A percentile compares a stretch with the other conserved stretches of the same genome.
phyloP scores from a whole-genome alignment of 257 asterid species.

The Penstemon eatonii region DNA sequence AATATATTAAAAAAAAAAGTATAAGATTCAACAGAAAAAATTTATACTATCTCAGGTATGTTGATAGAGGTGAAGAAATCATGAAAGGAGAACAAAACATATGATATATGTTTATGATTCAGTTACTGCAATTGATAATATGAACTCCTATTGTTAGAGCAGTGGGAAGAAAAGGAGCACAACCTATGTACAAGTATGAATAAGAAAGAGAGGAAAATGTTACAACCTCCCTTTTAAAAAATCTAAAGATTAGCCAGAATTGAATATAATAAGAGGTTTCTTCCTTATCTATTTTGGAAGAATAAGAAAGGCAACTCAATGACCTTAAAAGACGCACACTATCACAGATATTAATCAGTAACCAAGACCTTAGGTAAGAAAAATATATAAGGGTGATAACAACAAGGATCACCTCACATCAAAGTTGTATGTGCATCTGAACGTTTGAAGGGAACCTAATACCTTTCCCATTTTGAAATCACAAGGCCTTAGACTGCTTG shows the following conservation, averaged over 20 bases:
- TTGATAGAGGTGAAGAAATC: neutral
- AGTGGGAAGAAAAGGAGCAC: slow-evolving; percentile 17
- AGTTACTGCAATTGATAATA: neutral
- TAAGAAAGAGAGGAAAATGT: neutral
- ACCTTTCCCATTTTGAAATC: slow-evolving; percentile 93
- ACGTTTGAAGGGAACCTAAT: slow-evolving; percentile 71
- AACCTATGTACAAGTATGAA: slow-evolving; percentile 4
- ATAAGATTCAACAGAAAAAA: neutral
- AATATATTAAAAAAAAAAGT: neutral
- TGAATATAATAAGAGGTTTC: neutral
- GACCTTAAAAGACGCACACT: slow-evolving; percentile 7
- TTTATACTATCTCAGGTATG: neutral
- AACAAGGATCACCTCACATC: slow-evolving; percentile 60
- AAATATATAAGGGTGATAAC: slow-evolving; percentile 22
- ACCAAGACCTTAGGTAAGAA: slow-evolving; percentile 17
- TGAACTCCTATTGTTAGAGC: slow-evolving; percentile 3
- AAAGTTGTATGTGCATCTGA: slow-evolving; percentile 79
- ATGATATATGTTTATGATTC: slow-evolving; percentile 1
- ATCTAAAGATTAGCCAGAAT: slow-evolving; percentile 9
- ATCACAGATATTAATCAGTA: slow-evolving; percentile 17
- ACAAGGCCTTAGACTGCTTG: slow-evolving; percentile 78
- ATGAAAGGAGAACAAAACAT: slow-evolving; percentile 11
- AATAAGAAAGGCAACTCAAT: neutral
- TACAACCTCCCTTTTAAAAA: slow-evolving; percentile 19
- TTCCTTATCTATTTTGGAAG: slow-evolving; percentile 10